A percentile compares a stretch with the other conserved stretches of the same genome.
These are phyloP conservation scores for Salicornia ramosissima DNA, from an alignment of 148 eudicot species.

Conservation along the genomic window DNA sequence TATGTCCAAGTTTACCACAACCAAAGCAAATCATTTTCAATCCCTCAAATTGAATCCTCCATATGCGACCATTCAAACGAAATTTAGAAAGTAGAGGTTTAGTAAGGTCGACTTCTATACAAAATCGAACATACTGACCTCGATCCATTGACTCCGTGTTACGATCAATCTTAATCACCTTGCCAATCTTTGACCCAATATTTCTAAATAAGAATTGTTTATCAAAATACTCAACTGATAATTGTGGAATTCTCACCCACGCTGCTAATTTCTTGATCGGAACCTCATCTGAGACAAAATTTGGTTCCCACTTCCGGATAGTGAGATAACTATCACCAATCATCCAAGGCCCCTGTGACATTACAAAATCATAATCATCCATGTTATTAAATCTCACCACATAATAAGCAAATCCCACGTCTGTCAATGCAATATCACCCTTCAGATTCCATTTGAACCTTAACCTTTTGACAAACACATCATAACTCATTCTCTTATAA, in stretches of 20 bases:
- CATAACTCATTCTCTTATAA: no score
- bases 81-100: background rate
- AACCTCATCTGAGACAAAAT: background rate
- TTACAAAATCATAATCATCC: background rate
- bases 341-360: background rate
- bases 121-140: background rate
- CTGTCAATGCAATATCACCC: background rate
- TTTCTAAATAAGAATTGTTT: background rate
- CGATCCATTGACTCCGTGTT: background rate
- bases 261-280: background rate
- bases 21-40: background rate
- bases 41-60: background rate
- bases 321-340: background rate
- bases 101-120: background rate
- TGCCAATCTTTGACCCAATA: background rate
- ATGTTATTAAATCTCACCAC: no score
- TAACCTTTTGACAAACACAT: no score
- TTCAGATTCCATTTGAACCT: no score
- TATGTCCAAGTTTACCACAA: background rate
- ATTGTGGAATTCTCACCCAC: background rate
- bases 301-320: background rate
- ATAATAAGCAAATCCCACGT: background rate
- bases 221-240: background rate
- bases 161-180: background rate
- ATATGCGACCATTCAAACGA: background rate